A percentile compares a stretch with the other conserved stretches of the same genome.
These are phyloP conservation scores for Cutaneotrichosporon cavernicola DNA, from an alignment of 1,284 basidiomycete genomes.

Conservation along the genomic window DNA sequence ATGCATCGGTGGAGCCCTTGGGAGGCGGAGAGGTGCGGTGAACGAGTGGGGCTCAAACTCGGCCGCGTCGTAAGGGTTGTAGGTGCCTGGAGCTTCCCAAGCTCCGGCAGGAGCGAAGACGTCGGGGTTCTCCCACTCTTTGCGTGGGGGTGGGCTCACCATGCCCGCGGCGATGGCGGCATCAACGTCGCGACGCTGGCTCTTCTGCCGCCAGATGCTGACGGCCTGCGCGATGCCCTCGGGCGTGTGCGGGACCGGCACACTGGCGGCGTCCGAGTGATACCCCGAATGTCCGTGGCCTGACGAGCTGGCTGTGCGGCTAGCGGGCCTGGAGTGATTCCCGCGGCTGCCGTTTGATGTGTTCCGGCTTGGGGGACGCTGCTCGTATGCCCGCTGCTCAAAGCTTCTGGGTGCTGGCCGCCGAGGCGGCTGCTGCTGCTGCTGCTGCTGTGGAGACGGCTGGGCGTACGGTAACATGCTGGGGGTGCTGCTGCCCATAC, in stretches of 20 bases:
- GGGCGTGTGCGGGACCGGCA: slow-evolving; percentile 16
- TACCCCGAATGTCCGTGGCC: slow-evolving; percentile 16
- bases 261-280: slow-evolving; percentile 9
- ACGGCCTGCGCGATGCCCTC: slow-evolving; percentile 19
- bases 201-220: slow-evolving; percentile 19
- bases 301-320: not conserved
- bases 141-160: not conserved
- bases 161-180: not conserved
- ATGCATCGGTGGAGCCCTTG: not conserved
- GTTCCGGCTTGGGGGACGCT: slow-evolving; percentile 7
- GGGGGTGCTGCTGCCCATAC: not conserved
- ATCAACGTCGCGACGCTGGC: slow-evolving; percentile 12
- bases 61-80: slow-evolving; percentile 13
- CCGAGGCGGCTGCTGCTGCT: not conserved
- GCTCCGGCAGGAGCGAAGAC: slow-evolving; percentile 16
- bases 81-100: slow-evolving; percentile 11
- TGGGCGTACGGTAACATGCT: slow-evolving; percentile 9
- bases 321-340: not conserved
- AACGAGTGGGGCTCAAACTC: slow-evolving; percentile 10
- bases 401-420: slow-evolving; percentile 5
- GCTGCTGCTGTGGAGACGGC: not conserved
- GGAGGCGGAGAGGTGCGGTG: slow-evolving; percentile 11
- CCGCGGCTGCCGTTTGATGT: not conserved
- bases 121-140: slow-evolving; percentile 10
- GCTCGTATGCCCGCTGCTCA: not conserved